Percentiles rank a stretch among this genome's conserved stretches.
These are phyloP conservation scores for Wilhelminamyces savonicus DNA, from an alignment of 805 yeast genomes.

Conservation along the genomic window DNA sequence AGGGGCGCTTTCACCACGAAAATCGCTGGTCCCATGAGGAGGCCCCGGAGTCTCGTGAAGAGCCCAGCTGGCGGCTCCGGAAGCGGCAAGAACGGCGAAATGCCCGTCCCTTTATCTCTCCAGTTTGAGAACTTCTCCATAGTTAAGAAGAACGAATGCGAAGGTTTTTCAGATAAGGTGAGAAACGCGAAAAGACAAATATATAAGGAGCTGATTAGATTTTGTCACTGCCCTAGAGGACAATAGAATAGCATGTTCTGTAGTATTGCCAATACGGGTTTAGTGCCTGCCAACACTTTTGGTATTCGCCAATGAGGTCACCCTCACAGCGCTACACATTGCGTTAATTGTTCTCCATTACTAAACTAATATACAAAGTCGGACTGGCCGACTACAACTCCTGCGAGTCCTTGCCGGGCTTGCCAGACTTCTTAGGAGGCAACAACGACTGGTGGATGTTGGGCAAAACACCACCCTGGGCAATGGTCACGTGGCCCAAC, in stretches of 20 bases:
- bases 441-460: slow-evolving; percentile 91
- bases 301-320: too few relatives aligned
- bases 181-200: too few relatives aligned
- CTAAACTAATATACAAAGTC: too few relatives aligned
- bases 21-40: slow-evolving; percentile 5
- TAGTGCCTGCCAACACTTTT: too few relatives aligned
- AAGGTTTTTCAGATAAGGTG: too few relatives aligned
- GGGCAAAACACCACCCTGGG: slow-evolving; percentile 99
- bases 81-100: slow-evolving; percentile 75
- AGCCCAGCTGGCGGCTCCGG: not conserved
- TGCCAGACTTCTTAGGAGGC: slow-evolving; percentile 30
- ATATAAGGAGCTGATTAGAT: too few relatives aligned
- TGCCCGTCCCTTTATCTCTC: slow-evolving; percentile 92
- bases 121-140: slow-evolving; percentile 54
- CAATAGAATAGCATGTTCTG: too few relatives aligned
- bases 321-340: too few relatives aligned
- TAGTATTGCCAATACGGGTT: too few relatives aligned
- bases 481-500: slow-evolving; percentile 78
- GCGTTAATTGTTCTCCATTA: too few relatives aligned
- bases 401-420: not conserved
- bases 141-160: not conserved
- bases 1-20: slow-evolving; percentile 26
- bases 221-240: too few relatives aligned
- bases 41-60: not conserved
- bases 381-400: slow-evolving; percentile 1